phyloP scores from a whole-genome alignment of 108 stramenopile species.

The Parietichytrium sp. region DNA sequence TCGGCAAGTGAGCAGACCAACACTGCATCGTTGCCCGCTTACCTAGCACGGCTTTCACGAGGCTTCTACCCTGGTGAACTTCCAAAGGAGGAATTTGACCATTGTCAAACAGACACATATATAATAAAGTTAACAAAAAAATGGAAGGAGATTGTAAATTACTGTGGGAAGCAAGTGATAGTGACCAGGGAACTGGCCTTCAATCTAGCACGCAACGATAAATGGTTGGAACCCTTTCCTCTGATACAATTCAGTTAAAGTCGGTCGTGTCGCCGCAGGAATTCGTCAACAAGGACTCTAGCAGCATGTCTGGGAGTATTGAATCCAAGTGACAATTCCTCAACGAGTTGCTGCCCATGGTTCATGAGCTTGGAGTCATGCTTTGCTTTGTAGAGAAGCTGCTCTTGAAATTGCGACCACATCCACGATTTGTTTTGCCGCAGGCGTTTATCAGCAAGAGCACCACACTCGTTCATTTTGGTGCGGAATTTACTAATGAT shows the following conservation, averaged over 20 bases:
- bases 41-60: no score
- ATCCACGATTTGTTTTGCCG: constrained; percentile 25
- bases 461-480: constrained; percentile 2
- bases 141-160: no score
- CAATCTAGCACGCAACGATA: no score
- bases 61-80: no score
- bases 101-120: no score
- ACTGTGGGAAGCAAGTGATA: no score
- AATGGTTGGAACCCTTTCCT: no score
- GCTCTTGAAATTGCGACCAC: constrained; percentile 37
- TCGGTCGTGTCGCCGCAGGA: background rate
- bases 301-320: constrained; percentile 36
- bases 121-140: no score
- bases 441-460: constrained; percentile 2
- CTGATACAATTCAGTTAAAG: background rate
- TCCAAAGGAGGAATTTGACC: no score
- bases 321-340: background rate
- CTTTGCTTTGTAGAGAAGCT: constrained; percentile 17
- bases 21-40: no score
- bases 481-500: constrained; percentile 28
- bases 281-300: background rate
- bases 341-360: background rate
- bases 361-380: background rate
- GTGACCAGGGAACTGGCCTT: no score
- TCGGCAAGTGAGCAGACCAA: no score